Conservation (phyloP, 2,329 filamentous ascomycete genomes). For the Colletotrichum musae region DNA sequence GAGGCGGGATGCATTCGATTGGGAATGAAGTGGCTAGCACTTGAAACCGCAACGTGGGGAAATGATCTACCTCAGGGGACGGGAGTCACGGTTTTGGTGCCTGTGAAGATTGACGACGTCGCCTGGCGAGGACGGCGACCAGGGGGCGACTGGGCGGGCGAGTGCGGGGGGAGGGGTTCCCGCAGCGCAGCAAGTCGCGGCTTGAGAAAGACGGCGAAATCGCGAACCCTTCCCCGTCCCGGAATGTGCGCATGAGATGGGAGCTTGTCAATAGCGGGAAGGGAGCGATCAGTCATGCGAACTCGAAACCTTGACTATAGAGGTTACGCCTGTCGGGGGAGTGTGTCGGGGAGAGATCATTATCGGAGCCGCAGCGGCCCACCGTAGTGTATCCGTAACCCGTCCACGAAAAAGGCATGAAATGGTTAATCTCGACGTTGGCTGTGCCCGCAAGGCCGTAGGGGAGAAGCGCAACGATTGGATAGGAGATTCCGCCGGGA, state of each 20-base stretch:
- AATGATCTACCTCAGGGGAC: constrained; percentile 35
- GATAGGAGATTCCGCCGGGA: constrained; percentile 12
- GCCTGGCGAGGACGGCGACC: constrained; percentile 3
- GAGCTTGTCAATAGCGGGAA: constrained; percentile 35
- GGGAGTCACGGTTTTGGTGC: constrained; percentile 24
- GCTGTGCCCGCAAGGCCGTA: not conserved
- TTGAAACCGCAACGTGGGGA: constrained; percentile 39
- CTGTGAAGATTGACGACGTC: constrained; percentile 10
- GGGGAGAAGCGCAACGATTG: constrained; percentile 10
- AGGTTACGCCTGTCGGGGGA: constrained; percentile 22
- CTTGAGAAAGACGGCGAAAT: not conserved
- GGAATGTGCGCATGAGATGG: constrained; percentile 1
- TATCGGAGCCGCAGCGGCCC: constrained; percentile 8
- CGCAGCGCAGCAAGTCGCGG: not conserved
- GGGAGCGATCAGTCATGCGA: constrained; percentile 35
- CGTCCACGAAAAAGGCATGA: constrained; percentile 23
- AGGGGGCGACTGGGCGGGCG: too few species aligned
- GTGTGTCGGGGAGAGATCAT: not conserved
- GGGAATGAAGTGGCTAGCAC: constrained; percentile 30
- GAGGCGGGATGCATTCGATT: constrained; percentile 31
- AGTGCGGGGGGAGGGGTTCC: not conserved
- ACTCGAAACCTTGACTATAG: constrained; percentile 25
- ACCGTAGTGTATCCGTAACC: constrained; percentile 24
- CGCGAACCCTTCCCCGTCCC: constrained; percentile 24
- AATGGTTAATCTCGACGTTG: constrained; percentile 21